Evolutionary conservation across 2,329 filamentous ascomycete species (phyloP).

Genomic region (Ophiostoma novo-ulmi): DNA sequence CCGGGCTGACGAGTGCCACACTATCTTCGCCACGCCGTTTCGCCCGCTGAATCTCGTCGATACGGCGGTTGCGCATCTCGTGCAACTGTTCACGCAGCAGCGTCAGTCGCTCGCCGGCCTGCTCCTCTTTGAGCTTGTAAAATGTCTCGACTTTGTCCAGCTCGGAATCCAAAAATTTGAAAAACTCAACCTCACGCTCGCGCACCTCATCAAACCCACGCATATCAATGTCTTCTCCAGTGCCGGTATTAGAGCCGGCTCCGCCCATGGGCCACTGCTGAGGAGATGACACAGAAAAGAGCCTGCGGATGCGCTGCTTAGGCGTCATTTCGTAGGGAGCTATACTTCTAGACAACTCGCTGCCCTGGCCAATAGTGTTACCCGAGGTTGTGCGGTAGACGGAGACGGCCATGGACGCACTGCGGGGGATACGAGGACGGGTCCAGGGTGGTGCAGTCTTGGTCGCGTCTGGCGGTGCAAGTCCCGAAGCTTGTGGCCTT

Average conservation of each 20-base stretch:
- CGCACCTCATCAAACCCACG: constrained; percentile 52
- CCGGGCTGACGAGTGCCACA: constrained; percentile 28
- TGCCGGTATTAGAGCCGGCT: constrained; percentile 31
- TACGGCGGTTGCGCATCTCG: constrained; percentile 81
- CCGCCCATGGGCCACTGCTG: constrained; percentile 16
- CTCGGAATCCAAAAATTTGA: constrained; percentile 74
- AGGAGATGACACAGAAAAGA: constrained; percentile 39
- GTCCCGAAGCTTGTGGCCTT: neutral
- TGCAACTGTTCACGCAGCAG: constrained; percentile 79
- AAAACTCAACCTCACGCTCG: constrained; percentile 76
- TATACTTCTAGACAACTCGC: neutral
- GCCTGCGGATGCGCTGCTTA: constrained; percentile 34
- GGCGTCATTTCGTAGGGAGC: constrained; percentile 20
- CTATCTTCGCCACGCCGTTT: constrained; percentile 31
- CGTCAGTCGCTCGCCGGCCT: constrained; percentile 67
- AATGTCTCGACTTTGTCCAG: constrained; percentile 89
- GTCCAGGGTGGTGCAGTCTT: constrained; percentile 28
- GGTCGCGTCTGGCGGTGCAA: constrained; percentile 17
- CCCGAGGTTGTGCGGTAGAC: neutral
- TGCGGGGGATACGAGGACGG: constrained; percentile 26
- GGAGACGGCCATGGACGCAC: constrained; percentile 33
- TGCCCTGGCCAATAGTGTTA: neutral
- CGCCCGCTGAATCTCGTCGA: constrained; percentile 59
- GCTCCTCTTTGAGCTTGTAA: constrained; percentile 80
- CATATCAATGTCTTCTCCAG: constrained; percentile 35